Percentiles rank a stretch among this genome's conserved stretches.
phyloP scores from a whole-genome alignment of 768 basidiomycete genomes.

The Lactarius quietus region DNA sequence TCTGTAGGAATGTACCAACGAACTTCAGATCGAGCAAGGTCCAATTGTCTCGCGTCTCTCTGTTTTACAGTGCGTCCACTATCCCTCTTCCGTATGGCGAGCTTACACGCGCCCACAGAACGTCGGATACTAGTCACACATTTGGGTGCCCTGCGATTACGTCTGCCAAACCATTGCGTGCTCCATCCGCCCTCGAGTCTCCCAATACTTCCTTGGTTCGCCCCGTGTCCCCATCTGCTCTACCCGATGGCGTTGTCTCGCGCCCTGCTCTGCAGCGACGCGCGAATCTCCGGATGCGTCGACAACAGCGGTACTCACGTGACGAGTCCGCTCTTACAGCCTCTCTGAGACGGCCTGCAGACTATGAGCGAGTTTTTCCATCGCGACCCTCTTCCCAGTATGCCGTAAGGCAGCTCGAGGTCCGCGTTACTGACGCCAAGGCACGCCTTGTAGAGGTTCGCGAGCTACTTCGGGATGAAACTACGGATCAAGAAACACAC shows the following conservation, averaged over 20 bases:
- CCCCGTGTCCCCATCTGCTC: background rate
- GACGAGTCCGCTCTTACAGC: conserved; percentile 15
- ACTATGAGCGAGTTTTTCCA: conserved; percentile 14
- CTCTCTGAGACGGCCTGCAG: conserved; percentile 4
- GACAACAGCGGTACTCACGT: conserved; percentile 21
- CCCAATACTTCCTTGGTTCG: background rate
- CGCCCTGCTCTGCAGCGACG: conserved; percentile 7
- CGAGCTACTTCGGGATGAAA: conserved; percentile 14
- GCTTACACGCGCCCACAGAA: conserved; percentile 4
- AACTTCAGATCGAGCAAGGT: conserved; percentile 3
- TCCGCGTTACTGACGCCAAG: conserved; percentile 13
- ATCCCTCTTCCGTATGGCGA: background rate
- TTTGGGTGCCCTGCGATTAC: background rate
- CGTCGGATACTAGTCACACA: conserved; percentile 1
- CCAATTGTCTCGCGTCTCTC: conserved; percentile 3
- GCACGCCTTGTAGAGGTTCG: conserved; percentile 20
- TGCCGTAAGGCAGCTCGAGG: conserved; percentile 10
- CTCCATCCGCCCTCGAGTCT: background rate
- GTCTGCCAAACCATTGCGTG: conserved; percentile 6
- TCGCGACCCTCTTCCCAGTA: conserved; percentile 13
- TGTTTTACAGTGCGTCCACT: conserved; percentile 9
- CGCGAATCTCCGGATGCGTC: background rate
- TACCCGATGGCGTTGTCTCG: background rate
- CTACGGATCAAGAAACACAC: conserved; percentile 9
- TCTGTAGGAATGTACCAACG: conserved; percentile 14